Evolutionary conservation across 2,329 filamentous ascomycete species (phyloP), one percentile per base, ranked within the genome.

Genomic region (Calonectria crousiana): DNA sequence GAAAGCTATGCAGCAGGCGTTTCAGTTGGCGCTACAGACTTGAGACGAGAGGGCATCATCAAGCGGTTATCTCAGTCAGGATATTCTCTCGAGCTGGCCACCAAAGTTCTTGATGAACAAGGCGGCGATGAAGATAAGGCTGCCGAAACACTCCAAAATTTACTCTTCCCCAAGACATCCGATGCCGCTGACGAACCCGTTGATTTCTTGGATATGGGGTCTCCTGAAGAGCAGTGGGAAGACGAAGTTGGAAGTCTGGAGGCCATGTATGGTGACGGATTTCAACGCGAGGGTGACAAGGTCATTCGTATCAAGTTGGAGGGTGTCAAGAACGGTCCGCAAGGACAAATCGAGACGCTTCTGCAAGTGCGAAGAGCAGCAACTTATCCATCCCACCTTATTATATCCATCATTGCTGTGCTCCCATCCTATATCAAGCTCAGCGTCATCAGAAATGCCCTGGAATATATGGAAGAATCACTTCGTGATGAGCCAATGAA

Each of bases 371-470:
- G 94, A 72, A 93, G 90, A 77, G 92, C 95, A 1, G 90, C 90
- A 4, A 88, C 90, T 62, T 99, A 98, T 83, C 97, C 97, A 1
- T 89, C 80, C 80, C 90, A 83, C 84, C 91, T 86, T 88, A 90
- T 97, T 13, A 86, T 98, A 44, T 92, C 93, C 3, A 88, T 98
- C 18, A 84, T 91, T 60, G 89, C 92, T 32, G 90, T 91, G 14
- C 89, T 98, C 16, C 97, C 97, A 26, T 95, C 97, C 4, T 98
- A 99, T 81, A 97, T 98, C 81, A 95, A 96, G 74, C 88, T 99
- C 14, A 98, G 95, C 81, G 93, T 98, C 47, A 91, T 97, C 79
- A 93, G 95, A 78, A 93, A 94, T 84, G 92, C 93, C 2, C 87
- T 98, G 6, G 88, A 90, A 6, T 92, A 96, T 81, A 92, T 95